A percentile compares a stretch with the other conserved stretches of the same genome.
Conservation (phyloP, 2,329 filamentous ascomycete species). For the Coniella lustricola region DNA sequence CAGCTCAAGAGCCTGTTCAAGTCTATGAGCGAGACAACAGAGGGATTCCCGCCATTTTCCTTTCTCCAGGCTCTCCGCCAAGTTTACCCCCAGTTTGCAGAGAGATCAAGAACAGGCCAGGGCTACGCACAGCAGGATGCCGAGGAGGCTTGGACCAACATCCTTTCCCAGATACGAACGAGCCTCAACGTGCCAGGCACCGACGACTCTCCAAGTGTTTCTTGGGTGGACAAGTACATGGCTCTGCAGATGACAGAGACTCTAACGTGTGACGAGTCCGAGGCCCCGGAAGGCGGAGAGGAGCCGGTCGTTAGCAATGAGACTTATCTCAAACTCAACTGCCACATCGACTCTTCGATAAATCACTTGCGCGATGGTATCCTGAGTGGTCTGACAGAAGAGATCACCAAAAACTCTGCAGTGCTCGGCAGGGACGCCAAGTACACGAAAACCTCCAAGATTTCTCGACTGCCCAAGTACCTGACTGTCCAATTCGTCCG, state of each 20-base stretch:
- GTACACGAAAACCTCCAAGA: conserved; percentile 88
- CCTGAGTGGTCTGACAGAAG: conserved; percentile 70
- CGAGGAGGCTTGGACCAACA: conserved; percentile 97
- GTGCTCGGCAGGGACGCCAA: conserved; percentile 68
- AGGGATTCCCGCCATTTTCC: conserved; percentile 73
- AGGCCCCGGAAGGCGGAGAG: conserved; percentile 68
- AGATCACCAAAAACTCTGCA: conserved; percentile 83
- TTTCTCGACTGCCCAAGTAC: conserved; percentile 87
- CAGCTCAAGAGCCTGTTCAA: conserved; percentile 79
- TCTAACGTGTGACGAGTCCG: conserved; percentile 77
- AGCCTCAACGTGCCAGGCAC: conserved; percentile 62
- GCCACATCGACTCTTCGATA: conserved; percentile 80
- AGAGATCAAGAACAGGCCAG: conserved; percentile 72
- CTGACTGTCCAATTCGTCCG: conserved; percentile 95
- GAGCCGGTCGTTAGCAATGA: conserved; percentile 62
- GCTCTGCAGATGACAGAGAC: conserved; percentile 71
- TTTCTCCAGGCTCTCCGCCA: conserved; percentile 76
- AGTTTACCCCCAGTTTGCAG: conserved; percentile 86
- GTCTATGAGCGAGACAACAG: conserved; percentile 82
- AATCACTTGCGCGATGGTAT: conserved; percentile 92
- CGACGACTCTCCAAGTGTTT: conserved; percentile 43
- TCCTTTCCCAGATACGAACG: conserved; percentile 73
- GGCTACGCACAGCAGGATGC: conserved; percentile 98
- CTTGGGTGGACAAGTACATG: conserved; percentile 89
- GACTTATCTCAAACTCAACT: conserved; percentile 85